These are phyloP conservation scores for Phytophthora colocasiae DNA, from an alignment of 352 stramenopile species.

Conservation along the genomic window DNA sequence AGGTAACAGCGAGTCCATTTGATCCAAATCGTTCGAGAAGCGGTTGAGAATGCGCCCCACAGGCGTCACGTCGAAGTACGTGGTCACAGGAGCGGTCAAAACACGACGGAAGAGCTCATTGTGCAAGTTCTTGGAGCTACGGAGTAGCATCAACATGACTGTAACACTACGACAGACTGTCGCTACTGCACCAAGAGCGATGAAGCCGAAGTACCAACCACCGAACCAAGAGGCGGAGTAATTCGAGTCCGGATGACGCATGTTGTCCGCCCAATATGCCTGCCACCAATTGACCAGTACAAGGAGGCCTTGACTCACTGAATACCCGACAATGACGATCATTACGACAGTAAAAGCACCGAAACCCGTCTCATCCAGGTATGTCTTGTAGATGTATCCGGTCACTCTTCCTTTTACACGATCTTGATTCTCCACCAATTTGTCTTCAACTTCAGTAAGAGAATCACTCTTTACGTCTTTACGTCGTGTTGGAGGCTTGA, in stretches of 20 bases:
- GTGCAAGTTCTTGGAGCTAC: slow-evolving; percentile 41
- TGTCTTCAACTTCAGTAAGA: neutral
- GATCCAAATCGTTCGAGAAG: slow-evolving; percentile 67
- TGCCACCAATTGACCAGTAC: slow-evolving; percentile 51
- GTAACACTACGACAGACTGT: slow-evolving; percentile 34
- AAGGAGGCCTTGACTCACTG: slow-evolving; percentile 34
- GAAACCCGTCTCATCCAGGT: slow-evolving; percentile 43
- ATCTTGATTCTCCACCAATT: slow-evolving; percentile 40
- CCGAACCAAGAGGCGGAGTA: slow-evolving; percentile 31
- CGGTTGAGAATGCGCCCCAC: slow-evolving; percentile 60
- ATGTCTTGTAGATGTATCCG: slow-evolving; percentile 33
- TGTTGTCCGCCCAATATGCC: slow-evolving; percentile 45
- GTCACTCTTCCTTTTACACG: slow-evolving; percentile 41
- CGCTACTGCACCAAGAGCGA: slow-evolving; percentile 30
- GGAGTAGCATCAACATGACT: slow-evolving; percentile 34
- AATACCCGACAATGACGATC: slow-evolving; percentile 20
- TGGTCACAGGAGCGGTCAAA: slow-evolving; percentile 48
- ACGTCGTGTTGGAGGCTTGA: neutral
- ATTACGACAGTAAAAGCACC: slow-evolving; percentile 23
- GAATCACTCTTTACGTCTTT: slow-evolving; percentile 4
- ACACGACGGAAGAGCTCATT: slow-evolving; percentile 49
- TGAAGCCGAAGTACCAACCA: slow-evolving; percentile 49
- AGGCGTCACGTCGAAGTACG: slow-evolving; percentile 64
- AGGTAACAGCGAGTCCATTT: slow-evolving; percentile 51
- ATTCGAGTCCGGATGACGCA: slow-evolving; percentile 2